phyloP scores from a whole-genome alignment of 345 rosid genomes.

The Moricandia arvensis region DNA sequence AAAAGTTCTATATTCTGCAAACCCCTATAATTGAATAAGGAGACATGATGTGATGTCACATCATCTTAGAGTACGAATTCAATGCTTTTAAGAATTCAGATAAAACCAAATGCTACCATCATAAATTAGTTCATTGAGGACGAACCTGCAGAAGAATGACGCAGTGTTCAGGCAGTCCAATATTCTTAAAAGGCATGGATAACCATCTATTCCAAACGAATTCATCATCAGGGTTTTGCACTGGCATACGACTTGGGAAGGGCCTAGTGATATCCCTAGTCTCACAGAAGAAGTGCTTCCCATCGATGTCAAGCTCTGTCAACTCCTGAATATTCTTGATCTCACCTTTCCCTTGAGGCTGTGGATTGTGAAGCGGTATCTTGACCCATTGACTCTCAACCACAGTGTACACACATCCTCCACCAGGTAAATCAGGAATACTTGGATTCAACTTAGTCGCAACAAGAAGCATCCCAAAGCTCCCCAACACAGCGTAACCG shows the following conservation, averaged over 20 bases:
- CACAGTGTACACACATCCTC: constrained; percentile 85
- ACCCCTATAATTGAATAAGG: constrained; percentile 71
- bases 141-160: constrained; percentile 94
- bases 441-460: constrained; percentile 75
- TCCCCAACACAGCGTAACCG: constrained; percentile 87
- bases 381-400: constrained; percentile 88
- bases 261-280: constrained; percentile 85
- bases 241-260: constrained; percentile 77
- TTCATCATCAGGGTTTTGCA: constrained; percentile 77
- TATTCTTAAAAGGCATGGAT: constrained; percentile 63
- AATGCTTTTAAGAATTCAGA: background rate
- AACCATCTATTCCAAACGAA: constrained; percentile 97
- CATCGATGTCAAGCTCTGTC: constrained; percentile 88
- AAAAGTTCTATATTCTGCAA: constrained; percentile 89
- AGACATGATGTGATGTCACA: constrained; percentile 20
- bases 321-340: constrained; percentile 80
- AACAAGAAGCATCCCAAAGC: constrained; percentile 75
- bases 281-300: constrained; percentile 93
- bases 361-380: constrained; percentile 72
- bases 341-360: constrained; percentile 87
- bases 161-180: constrained; percentile 68
- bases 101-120: background rate
- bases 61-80: background rate
- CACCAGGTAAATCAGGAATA: constrained; percentile 84
- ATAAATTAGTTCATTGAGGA: constrained; percentile 20